These are phyloP conservation scores for Suhomyces guaymorum DNA, from an alignment of 1,139 yeast species.

Conservation along the genomic window DNA sequence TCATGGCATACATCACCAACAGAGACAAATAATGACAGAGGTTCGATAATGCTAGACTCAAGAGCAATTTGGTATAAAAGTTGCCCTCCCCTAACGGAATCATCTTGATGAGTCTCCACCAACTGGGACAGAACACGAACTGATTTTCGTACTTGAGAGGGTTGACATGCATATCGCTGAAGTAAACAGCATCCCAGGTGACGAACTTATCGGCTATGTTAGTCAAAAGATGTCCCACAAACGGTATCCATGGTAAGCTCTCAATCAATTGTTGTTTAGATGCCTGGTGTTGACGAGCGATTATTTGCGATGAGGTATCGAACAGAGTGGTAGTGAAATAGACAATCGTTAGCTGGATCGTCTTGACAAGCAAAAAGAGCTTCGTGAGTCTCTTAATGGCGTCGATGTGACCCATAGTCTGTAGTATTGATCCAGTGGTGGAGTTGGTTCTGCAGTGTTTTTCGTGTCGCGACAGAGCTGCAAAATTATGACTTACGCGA, in stretches of 20 bases:
- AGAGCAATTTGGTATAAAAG: slow-evolving; percentile 46
- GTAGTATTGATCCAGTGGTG: too few species aligned
- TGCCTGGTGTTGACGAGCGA: slow-evolving; percentile 16
- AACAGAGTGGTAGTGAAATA: slow-evolving; percentile 37
- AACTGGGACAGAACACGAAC: slow-evolving; percentile 81
- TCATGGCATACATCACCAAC: slow-evolving; percentile 51
- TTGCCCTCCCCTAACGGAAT: slow-evolving; percentile 23
- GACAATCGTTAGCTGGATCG: slow-evolving; percentile 32
- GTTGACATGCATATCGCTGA: slow-evolving; percentile 54
- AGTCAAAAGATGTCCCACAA: slow-evolving; percentile 4
- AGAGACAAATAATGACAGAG: slow-evolving; percentile 52
- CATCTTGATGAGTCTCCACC: slow-evolving; percentile 57
- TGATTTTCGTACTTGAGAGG: slow-evolving; percentile 75
- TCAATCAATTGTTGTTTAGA: slow-evolving; percentile 11
- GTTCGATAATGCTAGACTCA: slow-evolving; percentile 52
- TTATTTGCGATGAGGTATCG: slow-evolving; percentile 41
- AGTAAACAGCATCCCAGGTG: slow-evolving; percentile 88
- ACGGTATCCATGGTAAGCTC: slow-evolving; percentile 6
- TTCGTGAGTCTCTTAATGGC: slow-evolving; percentile 14
- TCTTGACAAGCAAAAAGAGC: slow-evolving; percentile 29
- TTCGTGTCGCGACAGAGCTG: slow-evolving; percentile 1
- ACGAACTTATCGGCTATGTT: slow-evolving; percentile 51
- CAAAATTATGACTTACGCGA: too few species aligned
- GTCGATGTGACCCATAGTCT: background rate
- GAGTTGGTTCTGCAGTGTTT: background rate